Evolutionary conservation across 306 rosid genomes (phyloP), one percentile per base, ranked within the genome.

Genomic region (Cucumis hystrix): DNA sequence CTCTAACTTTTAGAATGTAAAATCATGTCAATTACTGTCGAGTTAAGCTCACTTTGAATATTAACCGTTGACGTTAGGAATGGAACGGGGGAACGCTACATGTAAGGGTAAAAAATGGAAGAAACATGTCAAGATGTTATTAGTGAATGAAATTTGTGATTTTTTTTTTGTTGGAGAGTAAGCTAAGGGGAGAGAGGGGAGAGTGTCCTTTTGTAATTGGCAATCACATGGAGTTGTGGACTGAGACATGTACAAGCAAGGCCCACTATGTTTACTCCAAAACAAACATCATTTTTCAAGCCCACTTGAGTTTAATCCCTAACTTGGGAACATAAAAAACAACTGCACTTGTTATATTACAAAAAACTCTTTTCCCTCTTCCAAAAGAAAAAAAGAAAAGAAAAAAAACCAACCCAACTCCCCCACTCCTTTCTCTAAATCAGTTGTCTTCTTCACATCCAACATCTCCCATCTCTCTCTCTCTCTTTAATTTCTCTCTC

Each of bases 221-320:
- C 79, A 85, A 79, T 91, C 99, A 92, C 98, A 89, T 92, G 99
- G 89, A 30, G 68, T 54, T 89, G 92, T 83, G 87, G 77, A 86
- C 80, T 56, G 89, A 79, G 93, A 86, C 85, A 86, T 84, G 79
- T 86, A 91, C 99, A 92, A 37, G 82, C 23, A 83, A 96, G 91
- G 85, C 98, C 97, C 99, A 90, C 98, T 80, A 83, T 90, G 97
- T 84, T 89, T 61, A 83, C 88, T 83, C 82, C 78, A 91, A 87
- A 77, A 81, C 93, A 85, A 87, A 92, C 99, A 92, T 76, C 41
- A 71, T 79, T 88, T 68, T 80, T 45, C 39, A 86, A 80, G 66
- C 81, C 82, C 98, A 90, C 96, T 90, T 90, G 88, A 89, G 80
- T 82, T 80, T 83, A 78, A 86, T 82, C 92, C 92, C 97, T 88